Base-by-base conservation (phyloP, 164 flowering plant genomes). In the Santalum album region DNA sequence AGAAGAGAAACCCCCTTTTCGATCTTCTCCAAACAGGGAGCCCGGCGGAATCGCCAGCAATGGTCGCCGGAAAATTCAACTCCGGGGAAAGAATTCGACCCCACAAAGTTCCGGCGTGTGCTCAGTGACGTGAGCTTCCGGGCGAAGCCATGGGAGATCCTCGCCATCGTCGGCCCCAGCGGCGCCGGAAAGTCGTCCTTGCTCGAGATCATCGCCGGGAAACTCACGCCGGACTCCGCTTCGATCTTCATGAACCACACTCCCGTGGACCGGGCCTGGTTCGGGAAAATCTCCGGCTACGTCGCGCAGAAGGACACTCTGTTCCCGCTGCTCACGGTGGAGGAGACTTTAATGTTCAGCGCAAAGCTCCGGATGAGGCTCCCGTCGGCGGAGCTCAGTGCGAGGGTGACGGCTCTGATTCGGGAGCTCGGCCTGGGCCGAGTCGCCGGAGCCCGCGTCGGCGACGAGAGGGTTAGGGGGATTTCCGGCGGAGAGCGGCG, bases 401-500 rank as follows among this genome's bases (percentile, higher is more conserved):
- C 74, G 0, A 65, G 69, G 53, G 96, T 89, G 17, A 74, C 70
- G 56, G 63, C 83, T 0, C 43, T 92, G 61, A 60, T 92, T 36
- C 61, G 74, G 21, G 99, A 92, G 45, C 75, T 92, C 0, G 96
- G 96, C 5, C 52, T 89, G 12, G 56, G 35, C 10, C 91, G 82
- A 52, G 90, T 87, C 5, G 79, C 86, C 6, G 57, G 53, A 10
- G 49, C 73, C 25, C 74, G 87, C 0, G 78, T 89, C 0, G 99
- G 96, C 0, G 87, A 87, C 55, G 90, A 82, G 9, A 42, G 69
- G 53, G 66, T 78, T 7, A 72, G 96, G 0, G 96, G 96, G 38
- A 83, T 92, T n/a, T 92, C 99, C 0, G 99, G 96, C 0, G 99
- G 99, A 4, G 99, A 92, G 56, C 66, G 90, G 56, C 71, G 96